These are phyloP conservation scores for Dipodascus geniculatus DNA, from an alignment of 805 yeast genomes.

Conservation along the genomic window DNA sequence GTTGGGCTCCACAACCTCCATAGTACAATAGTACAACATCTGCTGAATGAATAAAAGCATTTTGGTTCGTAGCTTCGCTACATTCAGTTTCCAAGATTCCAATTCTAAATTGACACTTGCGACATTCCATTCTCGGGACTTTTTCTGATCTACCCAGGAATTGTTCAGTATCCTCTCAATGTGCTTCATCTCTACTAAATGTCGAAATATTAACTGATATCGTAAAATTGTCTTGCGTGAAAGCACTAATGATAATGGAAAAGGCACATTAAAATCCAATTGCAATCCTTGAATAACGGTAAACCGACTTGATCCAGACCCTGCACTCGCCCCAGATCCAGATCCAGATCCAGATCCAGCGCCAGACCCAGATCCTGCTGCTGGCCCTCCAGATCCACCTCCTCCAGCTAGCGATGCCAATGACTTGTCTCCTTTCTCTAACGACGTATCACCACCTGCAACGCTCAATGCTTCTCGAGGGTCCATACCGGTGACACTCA, in stretches of 20 bases:
- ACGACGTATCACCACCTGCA: neutral
- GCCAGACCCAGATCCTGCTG: too few relatives aligned
- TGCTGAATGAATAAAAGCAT: slow-evolving; percentile 48
- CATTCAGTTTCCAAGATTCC: slow-evolving; percentile 33
- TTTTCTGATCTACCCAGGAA: slow-evolving; percentile 62
- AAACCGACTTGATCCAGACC: slow-evolving; percentile 6
- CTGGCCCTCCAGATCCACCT: too few relatives aligned
- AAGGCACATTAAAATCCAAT: slow-evolving; percentile 46
- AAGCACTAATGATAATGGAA: slow-evolving; percentile 71
- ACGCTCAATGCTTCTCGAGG: slow-evolving; percentile 14
- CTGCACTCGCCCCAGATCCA: neutral
- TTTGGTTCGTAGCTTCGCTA: slow-evolving; percentile 28
- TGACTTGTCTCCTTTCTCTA: neutral
- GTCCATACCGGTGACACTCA: slow-evolving; percentile 25
- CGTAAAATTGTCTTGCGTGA: slow-evolving; percentile 61
- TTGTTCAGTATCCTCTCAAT: slow-evolving; percentile 46
- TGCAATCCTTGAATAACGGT: slow-evolving; percentile 26
- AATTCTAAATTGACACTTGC: slow-evolving; percentile 32
- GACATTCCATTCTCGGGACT: slow-evolving; percentile 57
- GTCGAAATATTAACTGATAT: slow-evolving; percentile 70
- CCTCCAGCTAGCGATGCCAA: too few relatives aligned
- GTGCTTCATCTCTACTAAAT: slow-evolving; percentile 50
- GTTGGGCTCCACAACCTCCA: slow-evolving; percentile 47
- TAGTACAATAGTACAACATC: slow-evolving; percentile 42
- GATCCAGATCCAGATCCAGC: neutral